Evolutionary conservation across 108 stramenopile species (phyloP), one percentile per base, ranked within the genome.

Genomic region (Stephanodiscus triporus): DNA sequence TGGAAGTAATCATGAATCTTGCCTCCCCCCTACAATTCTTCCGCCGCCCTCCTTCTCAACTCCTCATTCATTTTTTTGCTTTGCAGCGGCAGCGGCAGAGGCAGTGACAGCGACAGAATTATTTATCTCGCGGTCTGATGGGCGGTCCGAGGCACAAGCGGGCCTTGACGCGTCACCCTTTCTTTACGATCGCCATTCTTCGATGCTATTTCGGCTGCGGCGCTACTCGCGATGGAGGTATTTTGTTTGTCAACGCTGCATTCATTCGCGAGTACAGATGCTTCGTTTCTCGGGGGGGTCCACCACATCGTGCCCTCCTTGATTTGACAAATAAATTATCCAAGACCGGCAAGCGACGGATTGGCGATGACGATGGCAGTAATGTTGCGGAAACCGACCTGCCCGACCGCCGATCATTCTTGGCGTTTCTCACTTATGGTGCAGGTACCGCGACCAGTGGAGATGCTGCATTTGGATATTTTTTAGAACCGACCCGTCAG

Each of bases 381-480:
- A 23, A 9, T 38, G 17, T 23, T 14, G 23, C 8, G 40, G 29
- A 17, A 34, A 42, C 38, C 30, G 26, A 9, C 14, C 42, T 11
- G 43, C 20, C 38, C 1, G 43, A 64, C 63, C 66, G 66, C 20
- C 24, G 66, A 20, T 51, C 51, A 68, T 68, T 45, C 47, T 16
- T 68, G 34, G 19, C 51, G 40, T 32, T 20, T 34, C 49, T 51
- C 7, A 54, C 54, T 22, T 54, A 54, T 23, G 66, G 66, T 17
- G 38, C 66, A 1, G 26, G 22, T 55, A 27, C 10, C n/a, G 5
- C 54, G 53, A 54, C 51, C 4, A 23, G 38, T 16, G 38, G 19
- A 38, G 51, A 26, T 40, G 27, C 48, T 50, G 66, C 66, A 30
- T 2, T 56, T 56, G 55, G 55, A 9, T 56, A 26, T 56, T 2